Base-by-base conservation (phyloP, 352 stramenopile genomes). In the Phytophthora kernoviae region DNA sequence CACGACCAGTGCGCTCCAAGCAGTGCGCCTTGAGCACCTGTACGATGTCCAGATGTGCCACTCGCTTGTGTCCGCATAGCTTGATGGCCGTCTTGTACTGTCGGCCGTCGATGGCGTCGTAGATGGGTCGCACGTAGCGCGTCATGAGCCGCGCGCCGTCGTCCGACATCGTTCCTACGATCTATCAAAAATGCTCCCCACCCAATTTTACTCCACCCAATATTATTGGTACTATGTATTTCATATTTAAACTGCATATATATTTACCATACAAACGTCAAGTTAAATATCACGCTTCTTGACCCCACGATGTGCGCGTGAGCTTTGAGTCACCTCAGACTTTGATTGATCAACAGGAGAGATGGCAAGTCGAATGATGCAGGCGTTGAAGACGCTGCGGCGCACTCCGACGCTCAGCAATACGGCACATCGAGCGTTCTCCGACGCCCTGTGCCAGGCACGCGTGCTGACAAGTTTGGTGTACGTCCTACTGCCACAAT, bases 51-150 rank as follows among this genome's bases (percentile, higher is more conserved):
- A 93, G 58, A 32, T 81, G 56, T 32, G 80, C 77, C 47, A 94
- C 73, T 44, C 89, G 89, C 74, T 94, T 95, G 65, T 93, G 84
- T 51, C 62, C 47, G 50, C 81, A 91, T 21, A 94, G 60, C 71
- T 92, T 93, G 71, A 95, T 88, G 41, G 87, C 84, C 5, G 63
- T 49, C 62, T 90, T 90, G 79, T 95, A 95, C 66, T 95, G 79
- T 1, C 81, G 79, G 34, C 42, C 60, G 67, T 95, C 87, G 39
- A 94, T 95, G 30, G 84, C 83, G 30, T 93, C 81, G 77, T 95
- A 95, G 57, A 95, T 95, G 32, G 87, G 87, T 9, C 80, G 78
- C 66, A 95, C 74, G 58, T 84, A 89, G 70, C 84, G 84, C 58
- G 74, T 74, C 73, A 94, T 79, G 42, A 88, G 51, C 24, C 81